These are phyloP conservation scores for Melampsora larici-populina DNA, from an alignment of 1,284 basidiomycete genomes.

Conservation along the genomic window DNA sequence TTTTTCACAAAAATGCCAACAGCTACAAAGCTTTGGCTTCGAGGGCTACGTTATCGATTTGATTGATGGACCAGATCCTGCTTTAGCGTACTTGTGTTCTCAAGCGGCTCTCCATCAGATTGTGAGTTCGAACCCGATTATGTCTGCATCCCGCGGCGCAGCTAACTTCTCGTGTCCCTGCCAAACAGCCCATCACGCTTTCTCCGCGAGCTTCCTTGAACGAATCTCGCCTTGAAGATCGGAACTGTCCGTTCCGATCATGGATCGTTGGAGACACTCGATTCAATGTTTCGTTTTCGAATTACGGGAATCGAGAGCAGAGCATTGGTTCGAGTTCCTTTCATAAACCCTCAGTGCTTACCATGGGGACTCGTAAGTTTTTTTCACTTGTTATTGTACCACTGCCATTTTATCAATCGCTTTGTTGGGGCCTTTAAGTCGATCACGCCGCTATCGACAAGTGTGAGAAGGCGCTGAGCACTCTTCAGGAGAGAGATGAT, in stretches of 20 bases:
- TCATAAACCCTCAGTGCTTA: conserved; percentile 10
- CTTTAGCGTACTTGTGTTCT: conserved; percentile 31
- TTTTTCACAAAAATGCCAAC: background rate
- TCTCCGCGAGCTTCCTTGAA: conserved; percentile 8
- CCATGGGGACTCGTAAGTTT: conserved; percentile 23
- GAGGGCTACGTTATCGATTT: conserved; percentile 34
- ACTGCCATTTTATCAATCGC: background rate
- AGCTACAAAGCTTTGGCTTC: conserved; percentile 34
- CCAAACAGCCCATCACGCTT: conserved; percentile 28
- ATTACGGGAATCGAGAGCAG: conserved; percentile 31
- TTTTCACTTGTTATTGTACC: background rate
- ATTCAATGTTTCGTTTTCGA: conserved; percentile 28
- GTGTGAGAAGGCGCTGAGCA: background rate
- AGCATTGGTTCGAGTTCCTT: conserved; percentile 29
- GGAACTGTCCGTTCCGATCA: conserved; percentile 26
- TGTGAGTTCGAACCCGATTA: conserved; percentile 9
- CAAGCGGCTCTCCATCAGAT: conserved; percentile 19
- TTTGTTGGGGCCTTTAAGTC: conserved; percentile 11
- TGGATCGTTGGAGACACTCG: conserved; percentile 33
- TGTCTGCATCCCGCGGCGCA: background rate
- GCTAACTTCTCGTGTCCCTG: background rate
- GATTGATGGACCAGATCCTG: conserved; percentile 38
- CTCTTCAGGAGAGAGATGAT: background rate
- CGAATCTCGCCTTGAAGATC: conserved; percentile 15
- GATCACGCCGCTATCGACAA: conserved; percentile 4